phyloP scores from a whole-genome alignment of 345 rosid species.

The Populus simonii region DNA sequence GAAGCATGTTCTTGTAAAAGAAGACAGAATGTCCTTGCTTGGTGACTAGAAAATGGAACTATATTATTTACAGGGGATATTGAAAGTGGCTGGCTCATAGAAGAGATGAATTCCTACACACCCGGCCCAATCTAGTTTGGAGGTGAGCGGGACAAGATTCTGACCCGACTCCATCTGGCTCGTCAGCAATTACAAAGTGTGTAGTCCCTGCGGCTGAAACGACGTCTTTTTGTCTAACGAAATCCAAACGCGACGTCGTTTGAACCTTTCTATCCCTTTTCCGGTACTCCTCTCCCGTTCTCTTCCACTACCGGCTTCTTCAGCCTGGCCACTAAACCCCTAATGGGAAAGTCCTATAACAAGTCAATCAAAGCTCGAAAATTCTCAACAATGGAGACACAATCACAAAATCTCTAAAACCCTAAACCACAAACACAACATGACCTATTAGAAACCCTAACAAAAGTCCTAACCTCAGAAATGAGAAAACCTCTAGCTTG shows the following conservation, averaged over 20 bases:
- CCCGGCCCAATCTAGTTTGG: neutral
- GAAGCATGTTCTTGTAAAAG: neutral
- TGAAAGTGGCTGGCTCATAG: neutral
- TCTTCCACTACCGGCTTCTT: no score
- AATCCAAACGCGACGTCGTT: neutral
- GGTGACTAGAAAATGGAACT: neutral
- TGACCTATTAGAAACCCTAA: constrained; percentile 39
- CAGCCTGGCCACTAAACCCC: no score
- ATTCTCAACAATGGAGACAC: neutral
- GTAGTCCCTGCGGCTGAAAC: neutral
- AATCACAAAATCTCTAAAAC: neutral
- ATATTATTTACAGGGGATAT: neutral
- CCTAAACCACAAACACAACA: constrained; percentile 10
- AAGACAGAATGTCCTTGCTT: neutral
- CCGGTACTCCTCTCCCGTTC: neutral
- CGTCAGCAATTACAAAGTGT: neutral
- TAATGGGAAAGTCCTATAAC: neutral
- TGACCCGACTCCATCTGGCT: neutral
- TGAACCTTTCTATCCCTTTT: neutral
- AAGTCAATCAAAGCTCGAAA: neutral
- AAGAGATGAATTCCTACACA: neutral
- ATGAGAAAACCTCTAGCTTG: constrained; percentile 29
- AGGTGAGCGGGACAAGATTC: neutral
- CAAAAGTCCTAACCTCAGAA: constrained; percentile 38
- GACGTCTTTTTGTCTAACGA: neutral